Conservation (phyloP, 2,329 filamentous ascomycete species). For the Zymoseptoria pseudotritici region DNA sequence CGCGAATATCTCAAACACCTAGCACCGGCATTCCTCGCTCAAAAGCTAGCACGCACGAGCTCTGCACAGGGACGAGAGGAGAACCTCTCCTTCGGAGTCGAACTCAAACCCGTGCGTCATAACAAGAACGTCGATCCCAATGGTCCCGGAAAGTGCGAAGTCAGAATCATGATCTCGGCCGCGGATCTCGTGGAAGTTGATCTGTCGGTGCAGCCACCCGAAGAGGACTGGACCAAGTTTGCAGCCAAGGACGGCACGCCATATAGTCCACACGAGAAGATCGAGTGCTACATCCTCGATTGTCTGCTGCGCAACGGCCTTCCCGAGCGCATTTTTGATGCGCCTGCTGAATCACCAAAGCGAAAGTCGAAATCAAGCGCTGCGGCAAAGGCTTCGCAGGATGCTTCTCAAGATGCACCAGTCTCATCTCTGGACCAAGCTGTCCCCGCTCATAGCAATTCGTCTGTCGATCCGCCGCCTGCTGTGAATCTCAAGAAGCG, state of each 20-base stretch:
- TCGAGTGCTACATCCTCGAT: slow-evolving; percentile 32
- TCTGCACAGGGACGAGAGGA: slow-evolving; percentile 11
- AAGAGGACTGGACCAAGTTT: slow-evolving; percentile 25
- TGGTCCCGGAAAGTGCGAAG: slow-evolving; percentile 14
- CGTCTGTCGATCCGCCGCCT: neutral
- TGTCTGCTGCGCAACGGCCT: slow-evolving; percentile 29
- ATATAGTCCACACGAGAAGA: slow-evolving; percentile 28
- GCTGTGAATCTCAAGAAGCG: neutral
- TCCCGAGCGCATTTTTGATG: slow-evolving; percentile 10
- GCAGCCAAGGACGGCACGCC: slow-evolving; percentile 25
- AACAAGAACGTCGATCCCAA: slow-evolving; percentile 19
- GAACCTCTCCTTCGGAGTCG: slow-evolving; percentile 26
- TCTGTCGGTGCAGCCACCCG: slow-evolving; percentile 12
- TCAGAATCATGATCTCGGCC: slow-evolving; percentile 33
- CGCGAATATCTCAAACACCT: slow-evolving; percentile 34
- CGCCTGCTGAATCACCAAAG: slow-evolving; percentile 1
- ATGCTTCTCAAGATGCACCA: neutral
- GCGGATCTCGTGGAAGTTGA: slow-evolving; percentile 25
- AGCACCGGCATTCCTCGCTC: slow-evolving; percentile 31
- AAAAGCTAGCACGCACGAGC: slow-evolving; percentile 13
- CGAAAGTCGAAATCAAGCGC: neutral
- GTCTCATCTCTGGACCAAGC: neutral
- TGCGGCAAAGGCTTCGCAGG: neutral
- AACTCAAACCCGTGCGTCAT: slow-evolving; percentile 23
- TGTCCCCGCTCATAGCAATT: neutral